Base-by-base conservation (phyloP, 306 rosid genomes). In the Dryas octopetala region DNA sequence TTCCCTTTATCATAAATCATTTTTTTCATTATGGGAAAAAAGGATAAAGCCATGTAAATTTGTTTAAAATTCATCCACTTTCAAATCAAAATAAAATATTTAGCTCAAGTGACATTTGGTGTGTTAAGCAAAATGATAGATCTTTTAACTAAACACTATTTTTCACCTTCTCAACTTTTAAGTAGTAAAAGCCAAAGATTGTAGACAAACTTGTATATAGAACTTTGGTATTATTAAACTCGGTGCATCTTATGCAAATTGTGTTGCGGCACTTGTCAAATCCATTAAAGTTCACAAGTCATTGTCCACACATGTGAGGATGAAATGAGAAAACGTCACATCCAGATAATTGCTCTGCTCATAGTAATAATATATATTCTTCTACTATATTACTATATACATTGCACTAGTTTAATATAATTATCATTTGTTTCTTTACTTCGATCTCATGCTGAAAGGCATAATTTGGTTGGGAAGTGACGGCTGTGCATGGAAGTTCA, bases 391-490 rank as follows among this genome's bases (percentile, higher is more conserved):
- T 0, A 23, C 23, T 23, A 23, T 23, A 23, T 52, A n/a, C 13
- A 17, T 16, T 45, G 32, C 44, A n/a, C 13, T 44, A 26, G 57
- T 14, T 26, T 68, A 28, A 68, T 49, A 48, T 6, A 5, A 38
- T 40, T 38, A 28, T 52, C 9, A 54, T 6, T 43, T 41, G 38
- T 70, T 70, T 52, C 38, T 6, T 53, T 51, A 32, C 44, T 70
- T 70, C 17, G 9, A 53, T 70, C 16, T 4, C 75, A 41, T 32
- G 44, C 46, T 12, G 46, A 12, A 8, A 62, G 47, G 47, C 66
- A 38, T 62, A 62, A 62, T 14, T 38, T 71, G 65, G 67, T 41
- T 54, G 11, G 74, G 62, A 71, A 43, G 65, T 71, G 76, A 71
- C 66, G 76, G 43, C 23, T 71, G 76, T 71, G 41, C 44, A 19